A percentile compares a stretch with the other conserved stretches of the same genome.
These are phyloP conservation scores for Henckelia pumila DNA, from an alignment of 257 asterid species.

Conservation along the genomic window DNA sequence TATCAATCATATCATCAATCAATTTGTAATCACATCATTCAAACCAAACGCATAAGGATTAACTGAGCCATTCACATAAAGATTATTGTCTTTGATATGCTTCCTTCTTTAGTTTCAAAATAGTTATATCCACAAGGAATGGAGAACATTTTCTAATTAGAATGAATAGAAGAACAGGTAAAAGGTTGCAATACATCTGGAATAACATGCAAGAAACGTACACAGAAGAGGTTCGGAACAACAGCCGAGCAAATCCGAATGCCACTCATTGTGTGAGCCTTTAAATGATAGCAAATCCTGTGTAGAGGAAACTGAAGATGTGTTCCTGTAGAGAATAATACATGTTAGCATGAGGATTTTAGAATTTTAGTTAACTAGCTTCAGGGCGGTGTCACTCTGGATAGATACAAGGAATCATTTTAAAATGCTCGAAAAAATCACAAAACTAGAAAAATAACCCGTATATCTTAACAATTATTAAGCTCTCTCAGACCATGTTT, in stretches of 20 bases:
- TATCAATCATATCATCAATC: not conserved
- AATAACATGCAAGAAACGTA: slow-evolving; percentile 33
- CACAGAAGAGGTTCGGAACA: slow-evolving; percentile 91
- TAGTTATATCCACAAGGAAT: not conserved
- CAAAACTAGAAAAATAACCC: not conserved
- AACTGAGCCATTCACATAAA: not conserved
- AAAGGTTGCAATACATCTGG: slow-evolving; percentile 13
- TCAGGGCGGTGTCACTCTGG: not conserved
- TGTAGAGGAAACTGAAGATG: slow-evolving; percentile 64
- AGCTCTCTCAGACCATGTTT: not conserved
- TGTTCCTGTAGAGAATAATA: slow-evolving; percentile 43
- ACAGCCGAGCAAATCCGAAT: slow-evolving; percentile 84
- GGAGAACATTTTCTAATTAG: not conserved
- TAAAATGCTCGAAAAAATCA: not conserved
- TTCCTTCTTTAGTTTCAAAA: not conserved
- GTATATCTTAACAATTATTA: not conserved
- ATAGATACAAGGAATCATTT: slow-evolving; percentile 8
- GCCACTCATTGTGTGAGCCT: slow-evolving; percentile 68
- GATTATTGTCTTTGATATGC: not conserved
- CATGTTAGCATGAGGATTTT: slow-evolving; percentile 3
- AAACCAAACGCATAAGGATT: not conserved
- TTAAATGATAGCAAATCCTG: slow-evolving; percentile 57
- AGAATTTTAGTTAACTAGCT: not conserved
- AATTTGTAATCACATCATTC: not conserved
- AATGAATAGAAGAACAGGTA: not conserved